phyloP scores from a whole-genome alignment of 2,329 filamentous ascomycete species.

The Colletotrichum paranaense region DNA sequence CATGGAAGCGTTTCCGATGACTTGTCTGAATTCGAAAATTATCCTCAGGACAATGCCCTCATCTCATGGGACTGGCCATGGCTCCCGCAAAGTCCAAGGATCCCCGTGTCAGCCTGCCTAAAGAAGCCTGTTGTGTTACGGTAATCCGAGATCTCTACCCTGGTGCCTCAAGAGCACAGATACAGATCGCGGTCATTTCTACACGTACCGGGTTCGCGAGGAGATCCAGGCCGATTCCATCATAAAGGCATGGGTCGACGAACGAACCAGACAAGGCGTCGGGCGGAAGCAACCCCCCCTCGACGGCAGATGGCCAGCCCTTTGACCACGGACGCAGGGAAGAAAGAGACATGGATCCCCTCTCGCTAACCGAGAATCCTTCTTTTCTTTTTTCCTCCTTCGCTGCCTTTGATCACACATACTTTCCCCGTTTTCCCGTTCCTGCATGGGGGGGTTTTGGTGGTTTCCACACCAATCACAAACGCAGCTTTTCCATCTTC shows the following conservation, averaged over 20 bases:
- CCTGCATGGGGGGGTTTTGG: background rate
- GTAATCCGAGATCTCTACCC: background rate
- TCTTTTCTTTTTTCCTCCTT: constrained; percentile 5
- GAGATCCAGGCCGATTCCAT: background rate
- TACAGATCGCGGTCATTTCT: background rate
- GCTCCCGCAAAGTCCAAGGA: no score
- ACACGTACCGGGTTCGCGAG: background rate
- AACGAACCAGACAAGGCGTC: background rate
- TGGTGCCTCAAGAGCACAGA: background rate
- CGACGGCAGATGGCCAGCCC: background rate
- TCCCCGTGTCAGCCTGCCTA: background rate
- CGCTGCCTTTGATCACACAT: background rate
- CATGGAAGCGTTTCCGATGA: background rate
- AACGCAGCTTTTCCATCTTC: background rate
- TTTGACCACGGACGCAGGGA: background rate
- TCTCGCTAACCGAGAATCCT: background rate
- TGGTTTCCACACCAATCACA: background rate
- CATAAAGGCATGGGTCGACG: background rate
- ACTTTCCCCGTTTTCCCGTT: background rate
- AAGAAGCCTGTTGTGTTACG: background rate
- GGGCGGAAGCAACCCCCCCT: background rate
- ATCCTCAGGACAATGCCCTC: background rate
- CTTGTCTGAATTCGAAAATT: background rate
- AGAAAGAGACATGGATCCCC: background rate
- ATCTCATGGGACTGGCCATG: background rate